phyloP scores from a whole-genome alignment of 2,329 filamentous ascomycete species.

The Fonsecaea erecta region DNA sequence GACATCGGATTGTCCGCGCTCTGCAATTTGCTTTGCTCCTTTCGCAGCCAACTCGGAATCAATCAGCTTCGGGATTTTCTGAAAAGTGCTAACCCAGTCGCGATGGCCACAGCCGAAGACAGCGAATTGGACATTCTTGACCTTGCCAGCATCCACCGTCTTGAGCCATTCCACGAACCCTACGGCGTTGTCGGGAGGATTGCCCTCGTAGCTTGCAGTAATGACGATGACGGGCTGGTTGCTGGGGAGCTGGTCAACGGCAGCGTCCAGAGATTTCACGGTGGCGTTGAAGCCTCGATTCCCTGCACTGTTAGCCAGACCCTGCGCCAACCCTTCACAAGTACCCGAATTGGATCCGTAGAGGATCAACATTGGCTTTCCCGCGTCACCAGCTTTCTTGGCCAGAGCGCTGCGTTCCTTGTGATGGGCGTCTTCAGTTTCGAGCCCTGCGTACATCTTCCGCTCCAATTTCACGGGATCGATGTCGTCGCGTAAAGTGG shows the following conservation, averaged over 20 bases:
- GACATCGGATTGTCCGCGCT: conserved; percentile 59
- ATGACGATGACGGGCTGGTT: conserved; percentile 68
- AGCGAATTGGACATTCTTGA: conserved; percentile 65
- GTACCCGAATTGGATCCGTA: conserved; percentile 78
- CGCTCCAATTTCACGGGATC: conserved; percentile 51
- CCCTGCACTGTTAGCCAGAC: conserved; percentile 63
- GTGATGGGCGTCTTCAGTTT: conserved; percentile 21
- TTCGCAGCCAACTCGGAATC: conserved; percentile 59
- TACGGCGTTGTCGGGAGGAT: conserved; percentile 72
- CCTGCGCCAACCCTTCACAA: conserved; percentile 70
- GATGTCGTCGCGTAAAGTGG: conserved; percentile 58
- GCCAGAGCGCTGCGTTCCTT: conserved; percentile 12
- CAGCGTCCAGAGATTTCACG: conserved; percentile 65
- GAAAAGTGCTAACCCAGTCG: conserved; percentile 64
- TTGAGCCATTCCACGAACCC: conserved; percentile 72
- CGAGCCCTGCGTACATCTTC: conserved; percentile 38
- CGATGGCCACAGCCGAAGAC: conserved; percentile 71
- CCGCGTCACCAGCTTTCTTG: conserved; percentile 20
- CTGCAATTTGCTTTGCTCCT: conserved; percentile 56
- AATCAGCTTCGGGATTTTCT: conserved; percentile 67
- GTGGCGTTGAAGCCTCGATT: conserved; percentile 64
- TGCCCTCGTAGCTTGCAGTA: conserved; percentile 73
- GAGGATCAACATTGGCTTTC: conserved; percentile 65
- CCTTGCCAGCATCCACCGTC: conserved; percentile 54
- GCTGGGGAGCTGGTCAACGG: conserved; percentile 63